Base-by-base conservation (phyloP, 1,284 basidiomycete species). In the Lentinula novae-zelandiae region DNA sequence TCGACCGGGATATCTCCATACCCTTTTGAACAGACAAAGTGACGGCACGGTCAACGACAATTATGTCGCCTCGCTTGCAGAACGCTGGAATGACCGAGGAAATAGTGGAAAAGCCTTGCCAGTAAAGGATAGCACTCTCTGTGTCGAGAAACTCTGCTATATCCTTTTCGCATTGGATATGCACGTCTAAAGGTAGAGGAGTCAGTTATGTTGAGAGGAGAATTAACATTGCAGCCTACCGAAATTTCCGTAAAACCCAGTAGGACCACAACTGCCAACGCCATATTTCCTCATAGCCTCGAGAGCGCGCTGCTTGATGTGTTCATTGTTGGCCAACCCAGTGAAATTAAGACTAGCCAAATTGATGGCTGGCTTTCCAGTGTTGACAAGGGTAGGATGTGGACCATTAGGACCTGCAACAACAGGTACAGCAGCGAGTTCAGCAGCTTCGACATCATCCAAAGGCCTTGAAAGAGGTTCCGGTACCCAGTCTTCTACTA, bases 11-110 rank as follows among this genome's bases (percentile, higher is more conserved):
- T 64, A 98, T 94, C 74, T 98, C 92, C 36, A 99, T 87, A n/a
- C 96, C 97, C 74, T 96, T 97, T 74, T 98, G 95, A 64, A 98
- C 94, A 22, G 94, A 88, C 75, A 98, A 96, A 75, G 93, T 97
- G 68, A 96, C 90, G 46, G 90, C 88, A 34, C 94, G 87, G 73
- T 99, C 97, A 2, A 95, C 96, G n/a, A 99, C 92, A 70, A 99
- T 96, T 68, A 98, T 89, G 70, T 99, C 97, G 3, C 96, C 96
- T 65, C 97, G 89, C 74, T 99, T 99, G 78, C 92, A 94, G 73
- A 98, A 99, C 1, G 96, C 94, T 0, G 96, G 93, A 63, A 99
- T 98, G 69, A 96, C 95, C 22, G 95, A 97, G 1, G 93, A 89
- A 65, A 95, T 86, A 60, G 95, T 95, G 12, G 92, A 88, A 75